Base-by-base conservation (phyloP, 805 yeast genomes). In the Candida hispaniensis region DNA sequence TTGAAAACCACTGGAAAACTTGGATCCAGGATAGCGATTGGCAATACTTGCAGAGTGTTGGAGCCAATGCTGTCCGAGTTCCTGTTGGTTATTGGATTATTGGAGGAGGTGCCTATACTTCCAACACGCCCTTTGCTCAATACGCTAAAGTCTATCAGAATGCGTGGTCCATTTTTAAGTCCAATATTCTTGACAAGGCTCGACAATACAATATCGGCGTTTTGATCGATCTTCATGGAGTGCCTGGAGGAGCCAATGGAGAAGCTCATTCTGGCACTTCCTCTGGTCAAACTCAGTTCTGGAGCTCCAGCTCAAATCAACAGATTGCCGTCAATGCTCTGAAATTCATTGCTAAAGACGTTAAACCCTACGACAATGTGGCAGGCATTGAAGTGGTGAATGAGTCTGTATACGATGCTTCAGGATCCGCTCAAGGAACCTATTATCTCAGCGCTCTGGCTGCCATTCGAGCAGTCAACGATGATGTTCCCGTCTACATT, bases 51-150 rank as follows among this genome's bases (percentile, higher is more conserved):
- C 54, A 60, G 27, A 59, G 64, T 13, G 66, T 64, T 35, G 80
- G 82, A 6, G 80, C 80, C n/a, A 82, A 81, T 14, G 70, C 85
- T 2, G 66, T 88, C 4, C 67, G 98, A 48, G 66, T 88, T 1
- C 97, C 98, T 6, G 58, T 88, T 44, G 97, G 97, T 0, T 88
- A 80, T 56, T 88, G 94, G 94, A 75, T 71, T 39, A 71, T 85
- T n/a, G 67, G 60, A 34, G 75, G 77, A 13, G 82, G 86, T 1
- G 44, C 47, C 11, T 78, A 63, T 51, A 58, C 73, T 25, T 55
- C 57, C 13, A 71, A 67, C 4, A 77, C 93, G 2, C 75, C 76
- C 12, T 88, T 80, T 50, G 73, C 58, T 10, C 51, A 63, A 19
- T 59, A 69, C 21, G 52, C 66, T 4, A 50, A 50, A 0, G 82